phyloP scores from a whole-genome alignment of 208 protist genomes.

The Porcisia deanei region DNA sequence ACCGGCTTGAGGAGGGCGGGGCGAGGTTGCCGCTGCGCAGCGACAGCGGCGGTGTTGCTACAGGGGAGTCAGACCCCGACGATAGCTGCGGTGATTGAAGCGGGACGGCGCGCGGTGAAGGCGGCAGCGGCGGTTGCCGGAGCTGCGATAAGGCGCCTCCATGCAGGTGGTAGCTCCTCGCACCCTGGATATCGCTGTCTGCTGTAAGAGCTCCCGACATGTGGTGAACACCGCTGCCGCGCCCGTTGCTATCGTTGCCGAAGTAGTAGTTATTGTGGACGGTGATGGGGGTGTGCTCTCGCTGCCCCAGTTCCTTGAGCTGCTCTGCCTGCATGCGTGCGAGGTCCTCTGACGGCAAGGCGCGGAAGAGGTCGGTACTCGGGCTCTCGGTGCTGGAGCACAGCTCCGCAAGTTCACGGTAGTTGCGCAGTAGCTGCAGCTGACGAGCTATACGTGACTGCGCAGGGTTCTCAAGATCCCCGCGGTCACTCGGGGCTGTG shows the following conservation, averaged over 20 bases:
- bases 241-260: slow-evolving; percentile 8
- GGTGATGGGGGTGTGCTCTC: slow-evolving; percentile 44
- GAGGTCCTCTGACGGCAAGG: slow-evolving; percentile 43
- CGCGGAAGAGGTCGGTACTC: slow-evolving; percentile 34
- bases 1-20: slow-evolving; percentile 38
- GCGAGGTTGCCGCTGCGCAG: slow-evolving; percentile 15
- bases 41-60: slow-evolving; percentile 23
- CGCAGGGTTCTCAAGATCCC: slow-evolving; percentile 39
- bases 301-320: slow-evolving; percentile 21
- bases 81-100: slow-evolving; percentile 36
- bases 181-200: slow-evolving; percentile 7
- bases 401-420: slow-evolving; percentile 56
- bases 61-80: slow-evolving; percentile 32
- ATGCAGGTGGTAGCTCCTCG: slow-evolving; percentile 5
- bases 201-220: slow-evolving; percentile 9
- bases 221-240: slow-evolving; percentile 6
- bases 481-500: neutral
- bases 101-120: slow-evolving; percentile 13
- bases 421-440: slow-evolving; percentile 74
- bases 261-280: slow-evolving; percentile 72
- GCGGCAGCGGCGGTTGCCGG: slow-evolving; percentile 13
- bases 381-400: slow-evolving; percentile 51
- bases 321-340: slow-evolving; percentile 39
- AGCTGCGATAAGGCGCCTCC: slow-evolving; percentile 10
- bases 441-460: slow-evolving; percentile 58